Conservation (phyloP, 2,329 filamentous ascomycete species). For the Fusarium newnesense region DNA sequence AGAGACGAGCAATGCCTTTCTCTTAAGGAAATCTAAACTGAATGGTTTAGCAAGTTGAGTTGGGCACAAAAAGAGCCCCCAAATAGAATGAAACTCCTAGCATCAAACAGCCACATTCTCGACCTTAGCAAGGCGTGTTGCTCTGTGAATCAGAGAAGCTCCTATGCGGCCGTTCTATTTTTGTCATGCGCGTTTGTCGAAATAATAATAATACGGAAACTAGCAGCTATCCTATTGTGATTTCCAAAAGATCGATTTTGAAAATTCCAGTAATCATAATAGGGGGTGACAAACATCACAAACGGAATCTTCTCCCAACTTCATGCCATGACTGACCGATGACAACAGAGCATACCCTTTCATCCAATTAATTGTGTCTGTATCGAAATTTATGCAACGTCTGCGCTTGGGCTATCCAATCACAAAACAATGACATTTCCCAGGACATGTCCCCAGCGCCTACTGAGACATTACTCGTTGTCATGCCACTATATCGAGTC, state of each 20-base stretch:
- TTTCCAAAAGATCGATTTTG: not conserved
- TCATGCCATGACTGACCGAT: constrained; percentile 7
- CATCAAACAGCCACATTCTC: not conserved
- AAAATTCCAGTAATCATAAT: constrained; percentile 6
- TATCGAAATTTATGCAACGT: constrained; percentile 8
- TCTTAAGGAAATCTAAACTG: not conserved
- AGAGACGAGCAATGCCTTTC: not conserved
- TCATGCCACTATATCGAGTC: constrained; percentile 13
- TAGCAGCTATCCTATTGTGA: not conserved
- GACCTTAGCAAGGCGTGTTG: not conserved
- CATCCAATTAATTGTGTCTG: constrained; percentile 5
- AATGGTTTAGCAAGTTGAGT: not conserved
- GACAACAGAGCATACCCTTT: not conserved
- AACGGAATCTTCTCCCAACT: not conserved
- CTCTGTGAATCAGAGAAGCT: not conserved
- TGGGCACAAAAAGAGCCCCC: not conserved
- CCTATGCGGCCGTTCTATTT: not conserved
- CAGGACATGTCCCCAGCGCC: not conserved
- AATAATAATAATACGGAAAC: not conserved
- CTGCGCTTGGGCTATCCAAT: constrained; percentile 1
- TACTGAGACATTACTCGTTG: constrained; percentile 9
- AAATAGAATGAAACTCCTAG: not conserved
- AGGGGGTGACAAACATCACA: not conserved
- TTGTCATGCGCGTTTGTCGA: not conserved
- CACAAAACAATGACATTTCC: not conserved